Base-by-base conservation (phyloP, 2,329 filamentous ascomycete species). In the Zymoseptoria crescenta region DNA sequence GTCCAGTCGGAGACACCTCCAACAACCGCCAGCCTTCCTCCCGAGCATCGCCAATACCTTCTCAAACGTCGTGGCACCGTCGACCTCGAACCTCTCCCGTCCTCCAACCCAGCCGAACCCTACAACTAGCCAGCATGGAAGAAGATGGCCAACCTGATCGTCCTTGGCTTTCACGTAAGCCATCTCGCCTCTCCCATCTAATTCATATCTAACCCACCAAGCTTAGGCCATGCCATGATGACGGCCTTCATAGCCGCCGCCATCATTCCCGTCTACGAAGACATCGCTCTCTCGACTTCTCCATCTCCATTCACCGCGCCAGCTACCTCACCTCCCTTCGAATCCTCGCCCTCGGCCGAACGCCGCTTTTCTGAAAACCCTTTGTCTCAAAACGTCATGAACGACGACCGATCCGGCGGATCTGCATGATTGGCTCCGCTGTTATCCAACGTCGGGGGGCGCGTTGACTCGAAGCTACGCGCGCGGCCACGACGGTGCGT, bases 51-150 rank as follows among this genome's bases (percentile, higher is more conserved):
- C 16, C 73, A 80, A 51, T 83, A 81, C 67, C 73, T 84, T 4
- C 68, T 83, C 9, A 64, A 74, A 29, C 74, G 77, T 57, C 81
- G 83, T 74, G 81, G 81, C 54, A 83, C 79, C 0, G 66, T 82
- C 24, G 76, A 82, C 20, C 75, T 83, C 3, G 79, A 82, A 53
- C 81, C 81, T 1, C 68, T 83, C 13, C 81, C 81, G 1, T 74
- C 74, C 30, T 75, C 75, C 64, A 75, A 75, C 41, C 75, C 77
- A 57, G 78, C 77, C 2, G 81, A 83, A 66, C 81, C 81, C 0
- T 82, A 81, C 67, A 83, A 84, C 61, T 83, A 80, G 80, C 75
- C 80, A 1, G 67, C 83, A 27, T 80, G 79, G 76, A 81, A 80
- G 73, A 70, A 69, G 54, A 56, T 83, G 77, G 68, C 74, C 0